Conservation (phyloP, 2,329 filamentous ascomycete genomes). For the Xylogone sp. region DNA sequence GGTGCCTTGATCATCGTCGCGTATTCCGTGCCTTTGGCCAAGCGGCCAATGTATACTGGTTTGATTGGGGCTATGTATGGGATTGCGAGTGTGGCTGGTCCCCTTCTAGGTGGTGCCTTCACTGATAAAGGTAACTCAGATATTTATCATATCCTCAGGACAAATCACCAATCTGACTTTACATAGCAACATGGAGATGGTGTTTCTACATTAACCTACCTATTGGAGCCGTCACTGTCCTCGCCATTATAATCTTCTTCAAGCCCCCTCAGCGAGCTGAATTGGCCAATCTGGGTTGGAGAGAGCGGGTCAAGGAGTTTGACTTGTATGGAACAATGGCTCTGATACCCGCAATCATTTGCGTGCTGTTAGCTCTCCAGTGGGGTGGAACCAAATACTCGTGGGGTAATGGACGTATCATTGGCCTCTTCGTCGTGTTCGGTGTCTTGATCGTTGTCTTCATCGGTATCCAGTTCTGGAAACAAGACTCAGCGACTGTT, state of each 20-base stretch:
- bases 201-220: slow-evolving; percentile 37
- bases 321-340: slow-evolving; percentile 40
- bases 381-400: slow-evolving; percentile 37
- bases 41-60: slow-evolving; percentile 26
- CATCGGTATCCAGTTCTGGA: slow-evolving; percentile 9
- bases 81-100: slow-evolving; percentile 17
- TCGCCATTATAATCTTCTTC: slow-evolving; percentile 38
- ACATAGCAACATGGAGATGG: too few relatives aligned
- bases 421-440: slow-evolving; percentile 36
- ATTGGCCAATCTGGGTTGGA: slow-evolving; percentile 28
- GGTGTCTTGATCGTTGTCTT: slow-evolving; percentile 24
- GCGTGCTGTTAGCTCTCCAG: slow-evolving; percentile 39
- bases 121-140: slow-evolving; percentile 28
- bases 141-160: too few relatives aligned
- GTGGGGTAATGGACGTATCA: slow-evolving; percentile 35
- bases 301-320: slow-evolving; percentile 41
- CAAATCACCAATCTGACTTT: too few relatives aligned
- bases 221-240: slow-evolving; percentile 30
- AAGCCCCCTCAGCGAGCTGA: slow-evolving; percentile 31
- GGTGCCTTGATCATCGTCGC: slow-evolving; percentile 39
- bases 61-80: slow-evolving; percentile 25
- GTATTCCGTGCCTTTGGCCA: slow-evolving; percentile 18
- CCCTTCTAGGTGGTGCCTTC: slow-evolving; percentile 28
- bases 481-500: slow-evolving; percentile 18
- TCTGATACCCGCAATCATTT: slow-evolving; percentile 37